These are phyloP conservation scores for Talaromyces marneffei DNA, from an alignment of 2,329 filamentous ascomycete species.

Conservation along the genomic window DNA sequence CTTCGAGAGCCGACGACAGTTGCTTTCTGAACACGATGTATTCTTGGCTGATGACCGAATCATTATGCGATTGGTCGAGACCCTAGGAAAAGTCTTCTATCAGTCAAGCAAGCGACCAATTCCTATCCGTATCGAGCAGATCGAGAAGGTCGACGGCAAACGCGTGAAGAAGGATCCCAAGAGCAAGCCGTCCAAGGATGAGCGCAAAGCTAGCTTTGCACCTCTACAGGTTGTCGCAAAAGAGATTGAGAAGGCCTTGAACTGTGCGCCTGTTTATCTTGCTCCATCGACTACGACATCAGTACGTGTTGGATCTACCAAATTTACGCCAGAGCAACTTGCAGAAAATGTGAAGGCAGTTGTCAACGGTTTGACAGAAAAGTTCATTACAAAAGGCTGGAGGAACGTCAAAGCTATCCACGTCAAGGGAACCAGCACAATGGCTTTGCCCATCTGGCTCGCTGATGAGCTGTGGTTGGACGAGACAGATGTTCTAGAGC, in stretches of 20 bases:
- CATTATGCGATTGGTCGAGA: conserved; percentile 62
- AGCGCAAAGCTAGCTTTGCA: conserved; percentile 45
- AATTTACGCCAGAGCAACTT: conserved; percentile 68
- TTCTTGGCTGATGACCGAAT: conserved; percentile 92
- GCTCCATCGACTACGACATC: conserved; percentile 72
- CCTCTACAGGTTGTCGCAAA: conserved; percentile 63
- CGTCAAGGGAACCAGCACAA: conserved; percentile 84
- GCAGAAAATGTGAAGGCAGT: conserved; percentile 75
- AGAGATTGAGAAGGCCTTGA: conserved; percentile 73
- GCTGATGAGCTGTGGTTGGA: conserved; percentile 88
- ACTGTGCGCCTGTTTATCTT: conserved; percentile 73
- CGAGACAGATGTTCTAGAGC: conserved; percentile 63
- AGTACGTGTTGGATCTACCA: conserved; percentile 70
- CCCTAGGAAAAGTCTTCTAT: conserved; percentile 91
- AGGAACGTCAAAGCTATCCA: conserved; percentile 77
- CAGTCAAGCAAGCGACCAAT: conserved; percentile 82
- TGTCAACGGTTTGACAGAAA: conserved; percentile 63
- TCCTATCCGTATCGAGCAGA: conserved; percentile 66
- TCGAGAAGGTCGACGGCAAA: conserved; percentile 56
- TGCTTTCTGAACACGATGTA: conserved; percentile 80
- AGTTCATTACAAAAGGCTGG: conserved; percentile 81
- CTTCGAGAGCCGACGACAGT: conserved; percentile 79
- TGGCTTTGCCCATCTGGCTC: conserved; percentile 88
- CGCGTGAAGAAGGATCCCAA: conserved; percentile 53
- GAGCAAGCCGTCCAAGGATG: conserved; percentile 33